Conservation (phyloP, 768 basidiomycete genomes). For the Clitopilus passeckerianus region DNA sequence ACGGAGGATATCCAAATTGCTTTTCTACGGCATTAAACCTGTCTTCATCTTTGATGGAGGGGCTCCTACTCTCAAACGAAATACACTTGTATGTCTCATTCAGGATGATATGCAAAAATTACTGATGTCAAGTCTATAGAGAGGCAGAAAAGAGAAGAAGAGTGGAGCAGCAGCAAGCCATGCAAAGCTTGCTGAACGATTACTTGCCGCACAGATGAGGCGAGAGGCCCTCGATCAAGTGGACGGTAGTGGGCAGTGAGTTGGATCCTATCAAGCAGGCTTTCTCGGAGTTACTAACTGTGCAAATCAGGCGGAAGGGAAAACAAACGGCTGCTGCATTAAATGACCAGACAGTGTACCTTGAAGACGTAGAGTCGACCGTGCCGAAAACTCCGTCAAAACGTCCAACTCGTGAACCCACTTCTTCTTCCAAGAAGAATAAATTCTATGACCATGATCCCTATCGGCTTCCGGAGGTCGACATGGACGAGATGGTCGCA, state of each 20-base stretch:
- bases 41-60: slow-evolving; percentile 99
- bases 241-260: slow-evolving; percentile 33
- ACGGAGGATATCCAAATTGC: slow-evolving; percentile 86
- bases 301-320: slow-evolving; percentile 34
- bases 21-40: slow-evolving; percentile 97
- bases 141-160: slow-evolving; percentile 87
- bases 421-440: slow-evolving; percentile 54
- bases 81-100: slow-evolving; percentile 66
- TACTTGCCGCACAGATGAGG: slow-evolving; percentile 91
- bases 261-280: neutral
- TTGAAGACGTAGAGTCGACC: slow-evolving; percentile 75
- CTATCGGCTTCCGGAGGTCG: slow-evolving; percentile 84
- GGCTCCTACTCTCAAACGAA: slow-evolving; percentile 84
- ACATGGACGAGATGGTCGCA: slow-evolving; percentile 59
- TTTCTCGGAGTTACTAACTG: neutral
- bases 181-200: slow-evolving; percentile 81
- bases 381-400: slow-evolving; percentile 47
- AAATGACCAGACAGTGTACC: slow-evolving; percentile 74
- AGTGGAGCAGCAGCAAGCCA: slow-evolving; percentile 84
- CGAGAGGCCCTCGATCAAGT: slow-evolving; percentile 77
- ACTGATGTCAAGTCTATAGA: slow-evolving; percentile 34
- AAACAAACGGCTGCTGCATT: slow-evolving; percentile 48
- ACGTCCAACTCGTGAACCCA: slow-evolving; percentile 28
- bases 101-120: neutral
- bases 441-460: slow-evolving; percentile 82